These are phyloP conservation scores for Colletotrichum sp. DNA, from an alignment of 2,329 filamentous ascomycete genomes.

Conservation along the genomic window DNA sequence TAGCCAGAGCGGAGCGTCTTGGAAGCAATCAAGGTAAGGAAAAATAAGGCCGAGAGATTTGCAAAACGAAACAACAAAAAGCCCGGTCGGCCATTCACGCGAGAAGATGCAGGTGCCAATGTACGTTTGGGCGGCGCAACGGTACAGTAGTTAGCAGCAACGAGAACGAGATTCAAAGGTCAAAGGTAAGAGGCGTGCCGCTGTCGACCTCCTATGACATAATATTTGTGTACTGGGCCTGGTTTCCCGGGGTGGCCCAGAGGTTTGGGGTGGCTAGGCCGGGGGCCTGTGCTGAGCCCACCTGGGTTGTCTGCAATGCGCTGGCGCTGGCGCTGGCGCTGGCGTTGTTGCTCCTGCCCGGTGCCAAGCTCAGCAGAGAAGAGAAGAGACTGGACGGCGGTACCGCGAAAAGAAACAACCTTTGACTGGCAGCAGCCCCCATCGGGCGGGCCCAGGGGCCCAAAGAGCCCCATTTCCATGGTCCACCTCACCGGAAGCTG, in stretches of 20 bases:
- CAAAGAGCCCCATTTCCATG: not conserved
- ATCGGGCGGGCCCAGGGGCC: not conserved
- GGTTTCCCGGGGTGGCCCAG: not conserved
- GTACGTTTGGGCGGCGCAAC: not conserved
- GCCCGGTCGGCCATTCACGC: not conserved
- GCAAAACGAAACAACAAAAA: not conserved
- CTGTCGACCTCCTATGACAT: conserved; percentile 17
- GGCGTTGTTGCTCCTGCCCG: not conserved
- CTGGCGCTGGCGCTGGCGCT: not conserved
- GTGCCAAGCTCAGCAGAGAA: not conserved
- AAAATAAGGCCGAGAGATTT: not conserved
- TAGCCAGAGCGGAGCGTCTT: not conserved
- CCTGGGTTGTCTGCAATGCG: not conserved
- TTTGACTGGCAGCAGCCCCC: not conserved
- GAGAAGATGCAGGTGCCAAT: not conserved
- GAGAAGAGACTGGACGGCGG: not conserved
- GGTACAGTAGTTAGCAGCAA: not conserved
- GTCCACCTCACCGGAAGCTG: conserved; percentile 15
- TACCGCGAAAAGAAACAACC: not conserved
- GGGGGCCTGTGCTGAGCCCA: not conserved
- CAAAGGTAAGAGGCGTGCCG: not conserved
- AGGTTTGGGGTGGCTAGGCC: not conserved
- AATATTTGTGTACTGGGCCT: not conserved
- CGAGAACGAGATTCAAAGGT: not conserved
- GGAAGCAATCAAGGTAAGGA: not conserved